Conservation (phyloP, 2,329 filamentous ascomycete species). For the Fusarium sp. region DNA sequence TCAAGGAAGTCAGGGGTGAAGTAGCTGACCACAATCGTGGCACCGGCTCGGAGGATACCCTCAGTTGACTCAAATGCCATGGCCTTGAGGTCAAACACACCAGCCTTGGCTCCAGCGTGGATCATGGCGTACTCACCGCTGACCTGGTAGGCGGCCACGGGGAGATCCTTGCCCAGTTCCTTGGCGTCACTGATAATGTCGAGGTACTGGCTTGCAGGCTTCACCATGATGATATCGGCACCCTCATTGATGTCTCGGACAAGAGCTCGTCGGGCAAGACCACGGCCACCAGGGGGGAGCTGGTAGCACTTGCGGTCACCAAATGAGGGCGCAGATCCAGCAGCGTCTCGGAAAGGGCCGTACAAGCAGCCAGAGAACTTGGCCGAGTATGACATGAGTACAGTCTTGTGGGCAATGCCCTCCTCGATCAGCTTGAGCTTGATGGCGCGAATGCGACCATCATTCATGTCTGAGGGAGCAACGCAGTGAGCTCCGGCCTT, state of each 20-base stretch:
- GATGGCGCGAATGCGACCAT: constrained; percentile 95
- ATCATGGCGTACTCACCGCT: constrained; percentile 99
- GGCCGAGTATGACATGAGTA: constrained; percentile 97
- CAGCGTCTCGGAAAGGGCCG: constrained; percentile 96
- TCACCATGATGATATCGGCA: constrained; percentile 99
- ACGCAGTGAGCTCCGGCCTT: constrained; percentile 95
- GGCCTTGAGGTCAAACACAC: constrained; percentile 92
- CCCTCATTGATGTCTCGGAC: constrained; percentile 91
- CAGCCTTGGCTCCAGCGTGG: constrained; percentile 92
- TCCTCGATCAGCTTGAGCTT: constrained; percentile 98
- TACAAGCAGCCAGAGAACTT: constrained; percentile 98
- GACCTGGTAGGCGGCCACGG: constrained; percentile 95
- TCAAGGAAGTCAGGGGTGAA: constrained; percentile 86
- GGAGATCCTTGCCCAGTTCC: constrained; percentile 90
- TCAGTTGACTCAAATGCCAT: constrained; percentile 97
- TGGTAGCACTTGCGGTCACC: constrained; percentile 98
- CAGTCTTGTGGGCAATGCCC: constrained; percentile 88
- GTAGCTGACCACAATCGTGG: constrained; percentile 93
- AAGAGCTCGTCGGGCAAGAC: constrained; percentile 91
- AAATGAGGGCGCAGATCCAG: constrained; percentile 89
- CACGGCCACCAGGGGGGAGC: constrained; percentile 90
- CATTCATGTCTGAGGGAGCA: constrained; percentile 98
- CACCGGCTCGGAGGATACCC: constrained; percentile 91
- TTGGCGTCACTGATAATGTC: constrained; percentile 99
- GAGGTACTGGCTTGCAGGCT: constrained; percentile 94